phyloP scores from a whole-genome alignment of 306 rosid species.

The Pyrus betulifolia region DNA sequence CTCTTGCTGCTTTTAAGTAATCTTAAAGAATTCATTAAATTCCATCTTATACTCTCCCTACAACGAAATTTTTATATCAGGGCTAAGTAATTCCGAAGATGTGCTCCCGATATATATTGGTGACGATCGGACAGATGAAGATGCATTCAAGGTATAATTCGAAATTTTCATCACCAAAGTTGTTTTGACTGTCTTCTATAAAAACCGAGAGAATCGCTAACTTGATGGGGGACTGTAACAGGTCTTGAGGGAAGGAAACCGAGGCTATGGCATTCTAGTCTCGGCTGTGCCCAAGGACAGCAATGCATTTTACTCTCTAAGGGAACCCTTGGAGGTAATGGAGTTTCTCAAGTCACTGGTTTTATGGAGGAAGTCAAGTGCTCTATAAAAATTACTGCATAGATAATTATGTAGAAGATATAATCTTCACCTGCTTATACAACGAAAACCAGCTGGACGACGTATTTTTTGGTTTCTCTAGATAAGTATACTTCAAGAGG shows the following conservation, averaged over 20 bases:
- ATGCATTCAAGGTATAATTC: conserved; percentile 72
- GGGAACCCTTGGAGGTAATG: conserved; percentile 93
- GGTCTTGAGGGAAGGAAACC: conserved; percentile 69
- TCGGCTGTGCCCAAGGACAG: conserved; percentile 77
- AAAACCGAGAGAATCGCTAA: neutral
- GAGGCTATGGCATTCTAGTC: conserved; percentile 82
- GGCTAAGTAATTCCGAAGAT: conserved; percentile 60
- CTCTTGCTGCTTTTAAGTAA: neutral
- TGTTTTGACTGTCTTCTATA: neutral
- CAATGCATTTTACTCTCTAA: conserved; percentile 72
- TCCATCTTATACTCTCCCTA: conserved; percentile 18
- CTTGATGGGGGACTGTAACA: conserved; percentile 18
- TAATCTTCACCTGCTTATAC: conserved; percentile 28
- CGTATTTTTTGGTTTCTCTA: conserved; percentile 7
- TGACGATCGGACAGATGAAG: conserved; percentile 94
- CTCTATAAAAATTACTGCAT: conserved; percentile 36
- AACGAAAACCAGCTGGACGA: neutral
- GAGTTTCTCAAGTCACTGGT: conserved; percentile 80
- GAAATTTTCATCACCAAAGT: neutral
- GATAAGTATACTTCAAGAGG: conserved; percentile 22
- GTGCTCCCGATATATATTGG: conserved; percentile 93
- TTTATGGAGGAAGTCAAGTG: conserved; percentile 52
- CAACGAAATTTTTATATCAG: conserved; percentile 33
- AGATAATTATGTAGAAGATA: conserved; percentile 24
- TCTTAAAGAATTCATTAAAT: neutral